Conservation (phyloP, 495 filamentous ascomycete species). For the Clavariopsis aquatica region DNA sequence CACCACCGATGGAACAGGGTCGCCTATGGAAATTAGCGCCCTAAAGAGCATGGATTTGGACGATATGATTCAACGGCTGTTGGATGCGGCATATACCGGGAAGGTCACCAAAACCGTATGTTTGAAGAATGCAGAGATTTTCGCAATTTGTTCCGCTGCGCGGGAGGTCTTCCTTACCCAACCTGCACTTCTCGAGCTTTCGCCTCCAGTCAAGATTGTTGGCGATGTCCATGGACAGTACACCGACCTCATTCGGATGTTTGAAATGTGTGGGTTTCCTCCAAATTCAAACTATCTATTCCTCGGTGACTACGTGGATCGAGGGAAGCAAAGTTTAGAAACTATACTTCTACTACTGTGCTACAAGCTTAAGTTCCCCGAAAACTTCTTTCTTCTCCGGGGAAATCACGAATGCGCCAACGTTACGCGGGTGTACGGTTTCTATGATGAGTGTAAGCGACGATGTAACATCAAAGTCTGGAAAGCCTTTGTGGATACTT, state of each 20-base stretch:
- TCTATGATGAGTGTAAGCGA: conserved; percentile 99
- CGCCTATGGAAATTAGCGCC: conserved; percentile 66
- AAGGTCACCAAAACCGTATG: conserved; percentile 98
- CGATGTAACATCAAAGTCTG: conserved; percentile 97
- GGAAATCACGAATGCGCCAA: conserved; percentile 99
- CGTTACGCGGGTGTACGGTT: conserved; percentile 96
- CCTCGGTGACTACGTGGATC: conserved; percentile 95
- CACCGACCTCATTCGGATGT: conserved; percentile 94
- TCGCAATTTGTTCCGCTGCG: conserved; percentile 82
- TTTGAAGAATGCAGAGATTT: conserved; percentile 96
- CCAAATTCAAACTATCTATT: conserved; percentile 94
- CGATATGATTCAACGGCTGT: conserved; percentile 91
- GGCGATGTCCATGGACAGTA: conserved; percentile 99
- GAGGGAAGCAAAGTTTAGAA: conserved; percentile 95
- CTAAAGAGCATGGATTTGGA: conserved; percentile 91
- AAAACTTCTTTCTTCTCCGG: conserved; percentile 97
- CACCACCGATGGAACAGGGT: conserved; percentile 39
- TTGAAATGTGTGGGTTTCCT: conserved; percentile 99
- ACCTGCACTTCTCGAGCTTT: conserved; percentile 86
- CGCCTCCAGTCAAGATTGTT: conserved; percentile 98
- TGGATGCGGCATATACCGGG: conserved; percentile 92
- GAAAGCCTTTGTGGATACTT: conserved; percentile 98
- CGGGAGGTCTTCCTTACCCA: conserved; percentile 89
- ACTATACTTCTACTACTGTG: conserved; percentile 94
- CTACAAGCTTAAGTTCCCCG: conserved; percentile 98